Evolutionary conservation across 495 filamentous ascomycete genomes (phyloP).

Genomic region (Halenospora varia): DNA sequence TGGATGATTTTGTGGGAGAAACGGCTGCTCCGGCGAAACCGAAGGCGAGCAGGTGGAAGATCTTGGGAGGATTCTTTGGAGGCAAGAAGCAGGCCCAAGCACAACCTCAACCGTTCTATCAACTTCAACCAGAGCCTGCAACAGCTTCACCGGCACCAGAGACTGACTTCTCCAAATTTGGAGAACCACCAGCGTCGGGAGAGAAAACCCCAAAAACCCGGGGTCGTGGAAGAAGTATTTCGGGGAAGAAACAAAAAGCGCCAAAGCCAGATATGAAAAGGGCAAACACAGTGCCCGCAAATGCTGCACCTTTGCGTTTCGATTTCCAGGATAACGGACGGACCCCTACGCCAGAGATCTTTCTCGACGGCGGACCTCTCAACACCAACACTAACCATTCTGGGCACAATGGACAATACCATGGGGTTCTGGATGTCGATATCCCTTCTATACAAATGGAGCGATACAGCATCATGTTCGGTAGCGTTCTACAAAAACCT

Average conservation of each 20-base stretch:
- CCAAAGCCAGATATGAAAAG: slow-evolving; percentile 18
- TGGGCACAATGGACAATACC: neutral
- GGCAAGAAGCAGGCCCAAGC: slow-evolving; percentile 29
- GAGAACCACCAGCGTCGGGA: neutral
- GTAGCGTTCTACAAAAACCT: slow-evolving; percentile 57
- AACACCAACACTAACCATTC: neutral
- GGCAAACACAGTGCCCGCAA: slow-evolving; percentile 20
- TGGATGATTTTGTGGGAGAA: slow-evolving; percentile 23
- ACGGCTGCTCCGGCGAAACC: slow-evolving; percentile 28
- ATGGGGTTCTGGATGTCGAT: slow-evolving; percentile 60
- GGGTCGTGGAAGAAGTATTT: slow-evolving; percentile 9
- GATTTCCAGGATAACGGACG: slow-evolving; percentile 9
- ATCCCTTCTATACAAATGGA: slow-evolving; percentile 82
- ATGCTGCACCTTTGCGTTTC: slow-evolving; percentile 18
- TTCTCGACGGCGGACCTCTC: slow-evolving; percentile 16
- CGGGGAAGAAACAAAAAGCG: slow-evolving; percentile 11
- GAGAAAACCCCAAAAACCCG: slow-evolving; percentile 5
- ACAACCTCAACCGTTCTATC: slow-evolving; percentile 22
- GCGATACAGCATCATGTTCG: slow-evolving; percentile 94
- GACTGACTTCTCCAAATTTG: neutral
- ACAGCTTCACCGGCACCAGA: neutral
- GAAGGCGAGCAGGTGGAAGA: slow-evolving; percentile 43
- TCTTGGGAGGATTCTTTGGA: slow-evolving; percentile 45
- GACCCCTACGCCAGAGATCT: slow-evolving; percentile 18
- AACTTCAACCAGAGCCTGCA: slow-evolving; percentile 18